These are phyloP conservation scores for Glarea lozoyensis DNA, from an alignment of 495 filamentous ascomycete genomes.

Conservation along the genomic window DNA sequence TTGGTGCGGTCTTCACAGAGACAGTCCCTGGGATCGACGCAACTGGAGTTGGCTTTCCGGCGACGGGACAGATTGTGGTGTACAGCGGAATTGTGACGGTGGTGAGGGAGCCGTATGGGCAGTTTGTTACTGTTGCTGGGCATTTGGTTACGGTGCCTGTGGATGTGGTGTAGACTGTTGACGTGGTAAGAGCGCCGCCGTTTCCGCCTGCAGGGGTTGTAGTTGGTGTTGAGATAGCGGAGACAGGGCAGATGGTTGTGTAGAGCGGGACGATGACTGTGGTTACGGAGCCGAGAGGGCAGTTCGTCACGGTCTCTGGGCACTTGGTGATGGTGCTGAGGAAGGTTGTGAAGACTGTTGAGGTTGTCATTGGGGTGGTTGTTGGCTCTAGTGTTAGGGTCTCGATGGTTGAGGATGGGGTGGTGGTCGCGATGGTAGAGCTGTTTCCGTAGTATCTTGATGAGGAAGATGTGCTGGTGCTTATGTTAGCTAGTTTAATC, in stretches of 20 bases:
- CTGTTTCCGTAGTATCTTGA: too few relatives aligned
- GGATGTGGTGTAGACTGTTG: slow-evolving; percentile 4
- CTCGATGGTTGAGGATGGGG: slow-evolving; percentile 9
- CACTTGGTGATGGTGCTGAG: slow-evolving; percentile 42
- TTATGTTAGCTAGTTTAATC: too few relatives aligned
- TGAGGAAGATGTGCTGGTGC: too few relatives aligned
- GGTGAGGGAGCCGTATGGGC: slow-evolving; percentile 36
- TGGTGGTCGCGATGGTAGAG: slow-evolving; percentile 18
- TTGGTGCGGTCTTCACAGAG: neutral
- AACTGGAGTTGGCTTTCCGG: neutral
- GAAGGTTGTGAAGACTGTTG: slow-evolving; percentile 5
- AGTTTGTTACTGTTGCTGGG: slow-evolving; percentile 43
- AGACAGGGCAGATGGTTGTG: slow-evolving; percentile 6
- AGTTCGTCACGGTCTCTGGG: slow-evolving; percentile 43
- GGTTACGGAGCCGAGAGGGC: slow-evolving; percentile 36
- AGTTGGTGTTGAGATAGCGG: neutral
- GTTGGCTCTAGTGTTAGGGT: neutral
- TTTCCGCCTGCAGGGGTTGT: neutral
- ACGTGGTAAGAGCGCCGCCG: slow-evolving; percentile 1
- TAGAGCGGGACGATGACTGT: slow-evolving; percentile 17
- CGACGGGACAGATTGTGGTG: slow-evolving; percentile 13
- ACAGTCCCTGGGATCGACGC: neutral
- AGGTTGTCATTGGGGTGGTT: slow-evolving; percentile 4
- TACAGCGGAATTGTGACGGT: slow-evolving; percentile 15
- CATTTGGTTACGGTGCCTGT: slow-evolving; percentile 42